A percentile compares a stretch with the other conserved stretches of the same genome.
These are phyloP conservation scores for Craspedostauros australis DNA, from an alignment of 108 stramenopile genomes.

Conservation along the genomic window DNA sequence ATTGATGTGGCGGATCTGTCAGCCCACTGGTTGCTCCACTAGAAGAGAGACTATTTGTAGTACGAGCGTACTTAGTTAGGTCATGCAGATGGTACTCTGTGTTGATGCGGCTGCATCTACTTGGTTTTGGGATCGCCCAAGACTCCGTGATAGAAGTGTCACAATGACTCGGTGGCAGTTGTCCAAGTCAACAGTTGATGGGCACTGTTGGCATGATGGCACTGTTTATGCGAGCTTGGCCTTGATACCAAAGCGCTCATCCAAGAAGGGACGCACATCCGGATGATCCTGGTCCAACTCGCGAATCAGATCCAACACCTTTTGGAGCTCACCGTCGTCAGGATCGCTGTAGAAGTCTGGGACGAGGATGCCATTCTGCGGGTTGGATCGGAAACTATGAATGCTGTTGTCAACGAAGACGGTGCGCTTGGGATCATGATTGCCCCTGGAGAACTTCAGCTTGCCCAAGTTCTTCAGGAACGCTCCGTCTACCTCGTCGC, in stretches of 20 bases:
- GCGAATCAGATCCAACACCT: conserved; percentile 86
- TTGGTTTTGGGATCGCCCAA: no score
- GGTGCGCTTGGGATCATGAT: conserved; percentile 46
- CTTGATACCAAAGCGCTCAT: conserved; percentile 78
- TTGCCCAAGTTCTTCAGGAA: conserved; percentile 81
- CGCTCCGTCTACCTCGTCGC: conserved; percentile 66
- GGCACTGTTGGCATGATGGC: no score
- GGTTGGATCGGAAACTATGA: conserved; percentile 84
- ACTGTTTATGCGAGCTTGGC: no score
- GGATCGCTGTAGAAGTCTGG: conserved; percentile 96
- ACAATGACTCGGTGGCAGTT: no score
- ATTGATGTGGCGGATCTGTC: no score
- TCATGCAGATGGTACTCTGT: no score
- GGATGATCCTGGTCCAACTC: conserved; percentile 75
- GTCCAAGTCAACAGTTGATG: no score
- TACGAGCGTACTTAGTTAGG: no score
- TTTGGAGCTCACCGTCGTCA: conserved; percentile 85
- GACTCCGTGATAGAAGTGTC: no score
- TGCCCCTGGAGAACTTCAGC: neutral
- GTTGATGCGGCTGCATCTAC: no score
- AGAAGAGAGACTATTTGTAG: no score
- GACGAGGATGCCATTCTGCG: conserved; percentile 97
- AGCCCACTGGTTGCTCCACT: no score
- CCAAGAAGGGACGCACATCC: conserved; percentile 90
- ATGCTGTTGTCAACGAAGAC: conserved; percentile 99